Base-by-base conservation (phyloP, 495 filamentous ascomycete species). In the Podospora pseudoanserina region DNA sequence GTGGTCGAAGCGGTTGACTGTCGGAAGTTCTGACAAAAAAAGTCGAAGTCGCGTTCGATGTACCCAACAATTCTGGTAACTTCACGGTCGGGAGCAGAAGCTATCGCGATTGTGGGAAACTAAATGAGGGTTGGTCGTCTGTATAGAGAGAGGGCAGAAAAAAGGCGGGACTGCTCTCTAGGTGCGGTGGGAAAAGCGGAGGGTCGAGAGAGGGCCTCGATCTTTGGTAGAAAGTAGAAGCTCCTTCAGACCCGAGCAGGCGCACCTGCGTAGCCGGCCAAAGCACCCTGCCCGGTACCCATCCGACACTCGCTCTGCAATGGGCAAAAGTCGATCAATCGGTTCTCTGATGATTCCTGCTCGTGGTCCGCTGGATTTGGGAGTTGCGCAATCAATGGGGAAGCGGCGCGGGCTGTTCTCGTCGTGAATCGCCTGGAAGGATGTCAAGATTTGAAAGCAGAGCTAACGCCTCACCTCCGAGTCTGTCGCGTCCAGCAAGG, bases 251-350 rank as follows among this genome's bases (percentile, higher is more conserved):
- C 60, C 57, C 61, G 54, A 49, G 73, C 71, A 69, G 71, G 69
- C 74, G 64, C 65, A 70, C 69, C 75, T 73, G 73, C 69, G 66
- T 69, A 69, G 67, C 68, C 71, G 68, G 70, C 68, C 67, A 62
- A 62, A 76, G 58, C 70, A 56, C 71, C 69, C 71, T 69, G 67
- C 27, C 15, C 53, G 32, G 62, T 62, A 63, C 68, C 71, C 72
- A 74, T 76, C 68, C 74, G 67, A 66, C 39, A 59, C 26, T 63
- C 15, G n/a, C 20, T 49, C 44, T 65, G 30, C 9, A 49, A 49
- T 49, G 13, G 13, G 39, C 15, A 49, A 49, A 16, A 49, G 39
- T 49, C 39, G 2, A 49, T 49, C 63, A 61, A 65, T 49, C 63
- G 65, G 32, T 60, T 59, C 53, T 58, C 27, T 58, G 61, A 39